Conservation (phyloP, 2,329 filamentous ascomycete species). For the Colletotrichum sp. region DNA sequence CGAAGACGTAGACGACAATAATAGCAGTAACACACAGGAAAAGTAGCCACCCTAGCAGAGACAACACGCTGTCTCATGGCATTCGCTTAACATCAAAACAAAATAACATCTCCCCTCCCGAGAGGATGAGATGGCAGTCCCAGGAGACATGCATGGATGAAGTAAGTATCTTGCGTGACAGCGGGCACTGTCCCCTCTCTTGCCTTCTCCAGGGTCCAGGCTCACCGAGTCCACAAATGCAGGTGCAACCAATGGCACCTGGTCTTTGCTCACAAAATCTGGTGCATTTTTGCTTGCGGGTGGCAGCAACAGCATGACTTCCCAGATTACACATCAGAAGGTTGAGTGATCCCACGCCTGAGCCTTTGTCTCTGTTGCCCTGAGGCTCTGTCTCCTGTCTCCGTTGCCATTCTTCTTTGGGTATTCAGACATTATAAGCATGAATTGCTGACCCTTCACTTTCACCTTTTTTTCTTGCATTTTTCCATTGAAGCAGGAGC, state of each 20-base stretch:
- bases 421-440: neutral
- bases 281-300: conserved; percentile 14
- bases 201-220: conserved; percentile 11
- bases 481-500: neutral
- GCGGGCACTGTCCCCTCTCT: conserved; percentile 4
- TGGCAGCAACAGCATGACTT: conserved; percentile 14
- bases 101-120: neutral
- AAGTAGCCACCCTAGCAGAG: neutral
- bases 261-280: conserved; percentile 14
- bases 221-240: neutral
- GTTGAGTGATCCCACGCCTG: neutral
- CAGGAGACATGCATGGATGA: neutral
- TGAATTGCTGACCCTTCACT: conserved; percentile 8
- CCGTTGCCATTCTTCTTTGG: neutral
- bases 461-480: neutral
- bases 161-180: neutral
- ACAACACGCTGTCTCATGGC: neutral
- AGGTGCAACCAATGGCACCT: conserved; percentile 3
- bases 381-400: neutral
- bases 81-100: neutral
- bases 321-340: conserved; percentile 1
- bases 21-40: neutral
- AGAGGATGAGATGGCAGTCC: neutral
- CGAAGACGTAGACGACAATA: neutral
- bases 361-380: neutral